Evolutionary conservation across 768 basidiomycete genomes (phyloP), one percentile per base, ranked within the genome.

Genomic region (Naganishia friedmannii): DNA sequence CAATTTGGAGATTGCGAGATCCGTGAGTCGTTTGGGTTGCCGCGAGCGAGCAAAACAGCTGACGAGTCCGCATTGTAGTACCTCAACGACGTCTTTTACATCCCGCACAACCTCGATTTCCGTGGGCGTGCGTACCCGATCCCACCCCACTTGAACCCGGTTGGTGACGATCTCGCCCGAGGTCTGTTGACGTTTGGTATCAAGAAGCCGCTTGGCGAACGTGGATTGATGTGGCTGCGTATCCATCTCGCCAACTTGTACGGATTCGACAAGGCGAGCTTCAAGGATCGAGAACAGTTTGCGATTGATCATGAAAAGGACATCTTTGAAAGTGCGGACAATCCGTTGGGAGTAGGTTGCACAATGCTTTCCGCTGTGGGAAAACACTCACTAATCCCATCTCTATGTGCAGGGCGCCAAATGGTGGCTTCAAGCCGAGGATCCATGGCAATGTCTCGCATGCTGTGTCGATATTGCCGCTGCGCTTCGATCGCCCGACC

Each of bases 51-150:
- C n/a, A n/a, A n/a, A n/a, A n/a, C n/a, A 19, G 57, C 57, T n/a
- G 57, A 39, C 57, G 2, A 4, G 21, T 58, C 3, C 6, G n/a
- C 3, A 3, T 12, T 0, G 12, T 39, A 58, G 57, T 96, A 94
- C 85, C 83, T 94, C 63, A 87, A 87, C 67, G 95, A 96, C 74
- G 87, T 83, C 0, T 88, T 98, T 79, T 98, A 92, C 82, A 84
- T 94, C 60, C 94, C 95, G 0, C 95, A 98, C 81, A 97, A 96
- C 80, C 84, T 97, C 75, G 96, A 99, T 82, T 99, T 98, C 85
- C 88, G 95, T 70, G 96, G 96, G 9, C 89, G 95, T 65, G 93
- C 95, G 0, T 99, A 99, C 78, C 95, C 96, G 13, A 89, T 96
- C 53, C 94, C 95, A 0, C 93, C 94, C 4, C 92, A 97, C 83